Evolutionary conservation across 140 eudicot genomes (phyloP), one percentile per base, ranked within the genome.

Genomic region (Cichorium intybus): DNA sequence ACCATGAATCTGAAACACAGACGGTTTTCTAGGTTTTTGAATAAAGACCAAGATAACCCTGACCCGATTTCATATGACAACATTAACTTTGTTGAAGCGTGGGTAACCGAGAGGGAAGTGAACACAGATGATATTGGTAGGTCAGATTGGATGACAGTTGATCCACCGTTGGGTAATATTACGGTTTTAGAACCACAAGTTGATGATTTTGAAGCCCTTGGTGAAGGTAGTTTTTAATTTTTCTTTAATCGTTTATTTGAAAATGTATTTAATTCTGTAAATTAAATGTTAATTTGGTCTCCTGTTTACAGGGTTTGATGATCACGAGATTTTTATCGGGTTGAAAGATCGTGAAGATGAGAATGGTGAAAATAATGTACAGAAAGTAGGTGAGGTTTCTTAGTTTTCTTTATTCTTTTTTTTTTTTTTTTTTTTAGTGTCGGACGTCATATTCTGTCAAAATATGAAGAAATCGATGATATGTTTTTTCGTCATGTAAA

Each of bases 151-250:
- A 81, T 79, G 95, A 68, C 79, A 6, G 83, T 92, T 70, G 95
- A 83, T 50, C 95, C 89, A 5, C 98, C 98, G 7, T 72, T 79
- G 14, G 90, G 84, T 22, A 77, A 80, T 59, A 53, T 68, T 39
- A 69, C 59, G 77, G 79, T 70, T 52, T 68, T 81, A 75, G 86
- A 80, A 69, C 80, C 82, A 10, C 66, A 72, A 75, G 69, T 51
- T 35, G 99, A 91, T 70, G 97, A 92, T 62, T 26, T 92, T 59
- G 95, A 92, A 80, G 93, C 83, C 66, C 72, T 92, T n/a, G 88
- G 89, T 62, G 84, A 81, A 85, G 99, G 99, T 88, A 81, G 20
- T 58, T 23, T 60, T 21, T 21, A 12, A 35, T 15, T 72, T 52
- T 51, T 9, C 14, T 43, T 29, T 53, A 14, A 34, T 24, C 17